phyloP scores from a whole-genome alignment of 176 grass and related monocot species.

The Phoenix dactylifera region DNA sequence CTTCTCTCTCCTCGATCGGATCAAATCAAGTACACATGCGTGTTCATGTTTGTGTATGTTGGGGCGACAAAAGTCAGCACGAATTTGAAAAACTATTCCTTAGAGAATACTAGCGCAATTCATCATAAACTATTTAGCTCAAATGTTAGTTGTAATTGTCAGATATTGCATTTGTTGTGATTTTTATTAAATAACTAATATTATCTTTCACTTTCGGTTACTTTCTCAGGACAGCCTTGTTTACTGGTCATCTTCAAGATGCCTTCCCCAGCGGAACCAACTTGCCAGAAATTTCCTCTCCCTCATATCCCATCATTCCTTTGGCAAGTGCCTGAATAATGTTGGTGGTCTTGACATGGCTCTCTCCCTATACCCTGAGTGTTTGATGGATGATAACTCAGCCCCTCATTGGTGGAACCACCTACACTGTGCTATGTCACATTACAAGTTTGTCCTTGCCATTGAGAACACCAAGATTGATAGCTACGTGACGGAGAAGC shows the following conservation, averaged over 20 bases:
- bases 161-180: neutral
- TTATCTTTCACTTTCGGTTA: conserved; percentile 6
- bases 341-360: conserved; percentile 65
- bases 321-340: conserved; percentile 87
- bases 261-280: conserved; percentile 54
- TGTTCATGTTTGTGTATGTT: too few relatives aligned
- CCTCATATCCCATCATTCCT: conserved; percentile 67
- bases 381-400: conserved; percentile 25
- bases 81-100: too few relatives aligned
- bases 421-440: conserved; percentile 81
- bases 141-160: too few relatives aligned
- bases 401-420: conserved; percentile 78
- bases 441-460: conserved; percentile 95
- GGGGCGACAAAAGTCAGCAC: too few relatives aligned
- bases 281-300: conserved; percentile 59
- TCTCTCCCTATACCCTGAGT: conserved; percentile 63
- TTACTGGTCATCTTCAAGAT: conserved; percentile 96
- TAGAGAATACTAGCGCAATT: too few relatives aligned
- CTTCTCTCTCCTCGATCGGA: too few relatives aligned
- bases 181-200: conserved; percentile 1
- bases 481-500: conserved; percentile 89
- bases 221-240: conserved; percentile 58
- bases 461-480: conserved; percentile 81
- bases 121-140: too few relatives aligned
- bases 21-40: too few relatives aligned